Evolutionary conservation across 257 asterid species (phyloP).

Genomic region (Capsicum chinense): DNA sequence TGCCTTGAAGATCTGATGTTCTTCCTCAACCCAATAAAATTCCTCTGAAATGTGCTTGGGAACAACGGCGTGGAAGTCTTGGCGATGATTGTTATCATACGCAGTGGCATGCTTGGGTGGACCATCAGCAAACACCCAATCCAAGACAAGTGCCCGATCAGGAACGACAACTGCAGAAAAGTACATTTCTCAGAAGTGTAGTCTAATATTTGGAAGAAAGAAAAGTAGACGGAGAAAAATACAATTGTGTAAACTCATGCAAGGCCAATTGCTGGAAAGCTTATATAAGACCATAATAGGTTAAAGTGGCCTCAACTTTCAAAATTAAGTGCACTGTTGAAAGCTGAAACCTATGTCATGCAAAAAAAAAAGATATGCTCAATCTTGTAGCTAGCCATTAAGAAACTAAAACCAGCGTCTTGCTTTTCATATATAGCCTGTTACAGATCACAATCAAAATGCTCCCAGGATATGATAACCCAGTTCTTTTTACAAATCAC

Average conservation of each 20-base stretch:
- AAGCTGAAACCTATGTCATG: background rate
- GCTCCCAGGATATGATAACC: background rate
- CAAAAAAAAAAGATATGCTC: background rate
- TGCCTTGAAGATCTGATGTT: constrained; percentile 52
- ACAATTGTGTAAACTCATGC: background rate
- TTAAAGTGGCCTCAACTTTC: background rate
- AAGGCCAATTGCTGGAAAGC: background rate
- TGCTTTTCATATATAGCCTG: background rate
- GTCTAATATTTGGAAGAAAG: constrained; percentile 25
- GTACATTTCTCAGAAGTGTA: constrained; percentile 36
- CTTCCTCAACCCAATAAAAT: constrained; percentile 84
- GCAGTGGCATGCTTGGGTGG: constrained; percentile 70
- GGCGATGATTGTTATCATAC: constrained; percentile 70
- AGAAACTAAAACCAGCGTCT: background rate
- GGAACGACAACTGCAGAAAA: constrained; percentile 78
- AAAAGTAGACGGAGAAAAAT: constrained; percentile 8
- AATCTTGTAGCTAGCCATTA: background rate
- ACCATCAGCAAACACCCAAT: constrained; percentile 98
- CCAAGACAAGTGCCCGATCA: constrained; percentile 73
- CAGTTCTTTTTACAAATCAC: background rate
- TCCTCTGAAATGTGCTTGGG: constrained; percentile 59
- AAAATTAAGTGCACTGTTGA: background rate
- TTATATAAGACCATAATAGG: background rate
- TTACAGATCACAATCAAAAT: background rate
- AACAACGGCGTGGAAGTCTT: constrained; percentile 86